Evolutionary conservation across 345 rosid species (phyloP).

Genomic region (Salix dunnii): DNA sequence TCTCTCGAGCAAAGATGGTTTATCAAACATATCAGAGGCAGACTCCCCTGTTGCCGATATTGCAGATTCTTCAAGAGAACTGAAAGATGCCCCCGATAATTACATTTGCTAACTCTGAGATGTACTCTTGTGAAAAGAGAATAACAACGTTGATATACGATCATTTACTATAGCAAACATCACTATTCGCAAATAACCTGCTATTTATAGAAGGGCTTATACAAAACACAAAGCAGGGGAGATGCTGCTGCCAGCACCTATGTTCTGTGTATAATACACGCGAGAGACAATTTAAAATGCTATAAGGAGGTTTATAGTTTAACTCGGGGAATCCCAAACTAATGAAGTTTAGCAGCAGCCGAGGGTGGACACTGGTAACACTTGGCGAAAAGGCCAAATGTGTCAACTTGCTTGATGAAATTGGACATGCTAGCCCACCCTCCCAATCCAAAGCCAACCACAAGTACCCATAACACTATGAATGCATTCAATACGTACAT

Average conservation of each 20-base stretch:
- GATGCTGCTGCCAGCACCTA: slow-evolving; percentile 1
- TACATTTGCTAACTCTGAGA: neutral
- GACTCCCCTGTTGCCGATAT: neutral
- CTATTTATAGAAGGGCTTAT: slow-evolving; percentile 1
- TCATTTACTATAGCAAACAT: neutral
- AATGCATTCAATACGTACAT: slow-evolving; percentile 26
- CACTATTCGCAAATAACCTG: slow-evolving; percentile 5
- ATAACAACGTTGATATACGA: neutral
- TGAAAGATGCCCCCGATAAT: neutral
- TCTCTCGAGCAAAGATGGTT: neutral
- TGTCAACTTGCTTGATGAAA: slow-evolving; percentile 69
- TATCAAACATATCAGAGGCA: neutral
- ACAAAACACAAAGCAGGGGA: slow-evolving; percentile 1
- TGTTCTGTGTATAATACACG: slow-evolving; percentile 9
- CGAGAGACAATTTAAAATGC: slow-evolving; percentile 6
- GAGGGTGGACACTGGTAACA: slow-evolving; percentile 75
- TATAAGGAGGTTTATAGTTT: neutral
- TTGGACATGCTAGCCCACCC: slow-evolving; percentile 37
- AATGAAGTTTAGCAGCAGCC: slow-evolving; percentile 28
- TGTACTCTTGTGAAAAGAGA: neutral
- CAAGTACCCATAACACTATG: slow-evolving; percentile 23
- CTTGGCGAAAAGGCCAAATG: slow-evolving; percentile 85
- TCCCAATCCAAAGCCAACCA: slow-evolving; percentile 35
- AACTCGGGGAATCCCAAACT: neutral
- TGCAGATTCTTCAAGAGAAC: neutral